Base-by-base conservation (phyloP, 1,284 basidiomycete species). In the Cryptococcus sp. region DNA sequence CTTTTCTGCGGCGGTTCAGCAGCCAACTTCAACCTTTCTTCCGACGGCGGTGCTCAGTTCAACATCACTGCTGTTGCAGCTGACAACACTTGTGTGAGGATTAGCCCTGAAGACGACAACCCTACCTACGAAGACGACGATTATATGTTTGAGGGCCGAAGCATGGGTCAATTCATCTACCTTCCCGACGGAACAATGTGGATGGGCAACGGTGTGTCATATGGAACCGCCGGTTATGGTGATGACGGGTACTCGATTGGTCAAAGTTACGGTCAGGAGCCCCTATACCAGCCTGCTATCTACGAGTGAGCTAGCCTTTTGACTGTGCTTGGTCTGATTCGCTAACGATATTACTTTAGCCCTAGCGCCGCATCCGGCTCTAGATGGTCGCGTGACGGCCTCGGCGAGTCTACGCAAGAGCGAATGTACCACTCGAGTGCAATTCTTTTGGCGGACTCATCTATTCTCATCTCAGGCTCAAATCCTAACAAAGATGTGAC, bases 341-440 rank as follows among this genome's bases (percentile, higher is more conserved):
- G 26, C 10, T 19, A 37, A 37, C 26, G 29, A n/a, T 16, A 26
- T 10, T 11, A 53, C 46, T 17, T 15, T 48, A 69, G 61, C 72
- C 91, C 54, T 81, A 83, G 46, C 81, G 85, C 54, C 78, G 86
- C 46, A 67, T 43, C 79, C 39, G 90, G 91, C 48, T 80, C 79
- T 22, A 84, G 89, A 37, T 93, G 90, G 88, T 67, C 62, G 22
- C 85, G 84, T 54, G 75, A 80, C 3, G 87, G 89, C 8, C 84
- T 96, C 38, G 85, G 93, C 29, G 61, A 66, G 13, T 86, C 86
- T 3, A 82, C 75, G 13, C 86, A 91, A 59, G 79, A 91, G 55
- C 85, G 92, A 63, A 81, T 95, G 66, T 94, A 95, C 79, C 92
- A 95, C 78, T 93, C 90, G 2, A 85, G 86, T 5, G 91, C 91